Percentiles rank a stretch among this genome's conserved stretches.
phyloP scores from a whole-genome alignment of 257 asterid species.

The Fraxinus anomala region DNA sequence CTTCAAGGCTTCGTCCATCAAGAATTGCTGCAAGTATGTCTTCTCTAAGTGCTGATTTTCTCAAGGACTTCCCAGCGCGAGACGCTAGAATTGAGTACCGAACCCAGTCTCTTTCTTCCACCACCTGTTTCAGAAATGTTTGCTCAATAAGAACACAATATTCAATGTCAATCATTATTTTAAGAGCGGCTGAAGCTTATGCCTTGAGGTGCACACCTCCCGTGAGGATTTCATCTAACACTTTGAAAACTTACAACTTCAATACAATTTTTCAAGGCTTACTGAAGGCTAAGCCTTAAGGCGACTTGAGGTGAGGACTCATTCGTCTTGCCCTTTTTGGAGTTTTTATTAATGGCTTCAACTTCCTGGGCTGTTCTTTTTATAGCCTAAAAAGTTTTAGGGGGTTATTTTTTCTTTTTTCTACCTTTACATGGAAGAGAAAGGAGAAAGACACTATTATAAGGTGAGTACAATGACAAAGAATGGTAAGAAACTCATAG shows the following conservation, averaged over 20 bases:
- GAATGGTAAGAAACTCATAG: background rate
- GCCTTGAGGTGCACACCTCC: background rate
- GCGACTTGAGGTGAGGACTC: background rate
- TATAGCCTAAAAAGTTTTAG: background rate
- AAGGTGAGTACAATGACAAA: background rate
- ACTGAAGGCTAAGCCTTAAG: background rate
- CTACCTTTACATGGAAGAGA: background rate
- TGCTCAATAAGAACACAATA: background rate
- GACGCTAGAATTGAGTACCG: conserved; percentile 53
- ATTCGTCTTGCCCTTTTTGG: conserved; percentile 7
- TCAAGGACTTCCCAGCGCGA: conserved; percentile 55
- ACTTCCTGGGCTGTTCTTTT: background rate
- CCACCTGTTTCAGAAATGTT: conserved; percentile 34
- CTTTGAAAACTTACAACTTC: background rate
- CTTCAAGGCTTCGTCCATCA: conserved; percentile 60
- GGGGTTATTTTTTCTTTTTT: background rate
- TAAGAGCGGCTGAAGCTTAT: background rate
- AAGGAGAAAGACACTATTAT: background rate
- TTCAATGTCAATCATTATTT: background rate
- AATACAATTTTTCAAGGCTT: background rate
- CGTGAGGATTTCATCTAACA: background rate
- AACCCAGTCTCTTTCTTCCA: conserved; percentile 68
- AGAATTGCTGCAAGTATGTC: conserved; percentile 56
- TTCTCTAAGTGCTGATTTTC: conserved; percentile 61
- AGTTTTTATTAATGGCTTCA: background rate